phyloP scores from a whole-genome alignment of 2,329 filamentous ascomycete genomes.

The Colletotrichum lupini region DNA sequence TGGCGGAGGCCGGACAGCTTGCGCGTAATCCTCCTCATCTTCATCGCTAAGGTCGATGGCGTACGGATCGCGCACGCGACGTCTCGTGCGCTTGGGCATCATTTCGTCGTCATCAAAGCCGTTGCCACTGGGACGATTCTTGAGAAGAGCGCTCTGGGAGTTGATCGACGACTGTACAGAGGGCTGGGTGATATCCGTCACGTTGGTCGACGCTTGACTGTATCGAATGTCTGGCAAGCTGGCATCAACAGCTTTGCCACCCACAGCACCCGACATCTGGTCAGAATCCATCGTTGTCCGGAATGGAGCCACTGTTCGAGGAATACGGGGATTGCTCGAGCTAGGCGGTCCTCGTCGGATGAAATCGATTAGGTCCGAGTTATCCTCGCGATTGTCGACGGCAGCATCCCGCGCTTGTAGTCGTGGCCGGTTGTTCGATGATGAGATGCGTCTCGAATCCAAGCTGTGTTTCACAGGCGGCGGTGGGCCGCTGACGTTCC shows the following conservation, averaged over 20 bases:
- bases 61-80: constrained; percentile 87
- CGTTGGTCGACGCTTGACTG: constrained; percentile 66
- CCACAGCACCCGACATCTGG: constrained; percentile 68
- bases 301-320: constrained; percentile 86
- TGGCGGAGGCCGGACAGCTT: constrained; percentile 51
- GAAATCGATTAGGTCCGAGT: constrained; percentile 93
- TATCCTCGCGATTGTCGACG: constrained; percentile 72
- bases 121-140: constrained; percentile 49
- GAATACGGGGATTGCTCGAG: constrained; percentile 75
- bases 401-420: constrained; percentile 79
- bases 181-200: constrained; percentile 67
- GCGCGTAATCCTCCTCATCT: constrained; percentile 64
- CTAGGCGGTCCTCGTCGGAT: constrained; percentile 86
- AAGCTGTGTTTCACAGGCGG: constrained; percentile 49
- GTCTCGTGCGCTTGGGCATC: constrained; percentile 78
- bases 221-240: constrained; percentile 66
- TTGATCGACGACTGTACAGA: constrained; percentile 75
- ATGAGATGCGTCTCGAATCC: constrained; percentile 50
- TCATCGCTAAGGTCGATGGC: constrained; percentile 87
- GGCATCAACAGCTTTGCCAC: constrained; percentile 68
- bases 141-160: constrained; percentile 78
- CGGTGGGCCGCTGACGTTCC: constrained; percentile 46
- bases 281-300: constrained; percentile 88
- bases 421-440: constrained; percentile 59
- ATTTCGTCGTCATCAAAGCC: constrained; percentile 62